Base-by-base conservation (phyloP, 2,329 filamentous ascomycete species). In the Conoideocrella luteorostrata region DNA sequence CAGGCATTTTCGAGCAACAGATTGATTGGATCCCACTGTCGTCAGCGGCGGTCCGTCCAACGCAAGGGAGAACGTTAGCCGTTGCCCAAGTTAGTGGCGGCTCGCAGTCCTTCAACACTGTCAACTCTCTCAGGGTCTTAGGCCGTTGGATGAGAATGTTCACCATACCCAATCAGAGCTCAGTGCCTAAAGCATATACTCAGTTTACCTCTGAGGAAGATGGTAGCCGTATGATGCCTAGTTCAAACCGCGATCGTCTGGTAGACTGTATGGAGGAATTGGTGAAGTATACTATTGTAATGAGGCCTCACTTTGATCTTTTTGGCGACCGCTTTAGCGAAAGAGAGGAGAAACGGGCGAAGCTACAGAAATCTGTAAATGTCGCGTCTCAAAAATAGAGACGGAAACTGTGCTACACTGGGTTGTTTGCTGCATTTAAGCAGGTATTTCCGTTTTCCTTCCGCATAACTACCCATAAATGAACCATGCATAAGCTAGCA, bases 61-160 rank as follows among this genome's bases (percentile, higher is more conserved):
- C 81, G 0, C 80, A 85, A 61, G 80, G 80, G 26, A 70, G 80
- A 1, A 84, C 80, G 0, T 65, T 85, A 1, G 74, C 74, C 1
- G 69, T 84, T 18, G 75, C 77, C 0, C 77, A 83, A 56, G 78
- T 84, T 1, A 76, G 68, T 41, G 80, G 81, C 13, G 81, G 80
- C 0, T 80, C 75, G 0, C 81, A 84, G 56, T 78, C 72, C 0
- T 85, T 85, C 64, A 85, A 86, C 51, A 74, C 78, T 0, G 78
- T 84, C 7, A 85, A 84, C 53, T 72, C 72, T 1, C 64, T 85
- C n/a, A 71, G 80, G 0, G 72, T 84, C 10, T 67, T 85, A 0
- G 81, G 81, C 0, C 71, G 81, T 1, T 85, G 80, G 81, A 84
- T 84, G 80, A 71, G 79, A 32, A 83, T 84, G 78, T 83, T 82